Percentiles rank a stretch among this genome's conserved stretches.
These are phyloP conservation scores for Penicillium griseofulvum DNA, from an alignment of 2,329 filamentous ascomycete genomes.

Conservation along the genomic window DNA sequence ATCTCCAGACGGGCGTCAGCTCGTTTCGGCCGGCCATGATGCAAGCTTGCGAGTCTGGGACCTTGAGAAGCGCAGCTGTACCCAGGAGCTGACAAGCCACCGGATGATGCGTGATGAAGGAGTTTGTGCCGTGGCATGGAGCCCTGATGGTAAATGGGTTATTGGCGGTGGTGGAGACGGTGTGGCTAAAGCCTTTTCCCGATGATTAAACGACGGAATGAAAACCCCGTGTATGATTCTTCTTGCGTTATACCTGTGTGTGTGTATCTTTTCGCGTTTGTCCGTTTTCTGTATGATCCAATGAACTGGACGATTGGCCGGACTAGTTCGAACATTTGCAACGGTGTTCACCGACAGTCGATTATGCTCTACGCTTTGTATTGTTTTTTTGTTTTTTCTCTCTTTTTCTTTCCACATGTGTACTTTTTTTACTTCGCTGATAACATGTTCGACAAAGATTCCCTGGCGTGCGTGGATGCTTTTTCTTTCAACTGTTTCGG, in stretches of 20 bases:
- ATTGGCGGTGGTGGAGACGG: conserved; percentile 93
- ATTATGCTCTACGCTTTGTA: conserved; percentile 32
- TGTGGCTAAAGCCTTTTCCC: conserved; percentile 82
- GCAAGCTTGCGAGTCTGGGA: conserved; percentile 96
- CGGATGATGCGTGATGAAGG: conserved; percentile 94
- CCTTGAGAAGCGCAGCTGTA: conserved; percentile 90
- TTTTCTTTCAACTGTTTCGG: conserved; percentile 7
- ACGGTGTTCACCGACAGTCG: conserved; percentile 32
- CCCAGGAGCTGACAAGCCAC: conserved; percentile 90
- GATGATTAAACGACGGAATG: conserved; percentile 32
- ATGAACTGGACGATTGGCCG: conserved; percentile 38
- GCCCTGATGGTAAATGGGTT: conserved; percentile 89
- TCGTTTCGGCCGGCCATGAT: conserved; percentile 94
- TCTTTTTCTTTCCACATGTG: conserved; percentile 19
- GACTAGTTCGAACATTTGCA: conserved; percentile 36
- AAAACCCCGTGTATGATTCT: conserved; percentile 30
- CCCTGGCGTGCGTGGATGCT: conserved; percentile 18
- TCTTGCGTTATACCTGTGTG: conserved; percentile 21
- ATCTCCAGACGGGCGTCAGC: conserved; percentile 87
- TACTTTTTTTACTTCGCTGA: conserved; percentile 23
- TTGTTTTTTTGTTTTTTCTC: conserved; percentile 21
- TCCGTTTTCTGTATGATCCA: conserved; percentile 26
- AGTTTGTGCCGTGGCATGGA: conserved; percentile 93
- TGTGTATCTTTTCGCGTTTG: conserved; percentile 24
- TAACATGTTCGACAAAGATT: conserved; percentile 25